Base-by-base conservation (phyloP, 2,329 filamentous ascomycete genomes). In the Fusarium sp. region DNA sequence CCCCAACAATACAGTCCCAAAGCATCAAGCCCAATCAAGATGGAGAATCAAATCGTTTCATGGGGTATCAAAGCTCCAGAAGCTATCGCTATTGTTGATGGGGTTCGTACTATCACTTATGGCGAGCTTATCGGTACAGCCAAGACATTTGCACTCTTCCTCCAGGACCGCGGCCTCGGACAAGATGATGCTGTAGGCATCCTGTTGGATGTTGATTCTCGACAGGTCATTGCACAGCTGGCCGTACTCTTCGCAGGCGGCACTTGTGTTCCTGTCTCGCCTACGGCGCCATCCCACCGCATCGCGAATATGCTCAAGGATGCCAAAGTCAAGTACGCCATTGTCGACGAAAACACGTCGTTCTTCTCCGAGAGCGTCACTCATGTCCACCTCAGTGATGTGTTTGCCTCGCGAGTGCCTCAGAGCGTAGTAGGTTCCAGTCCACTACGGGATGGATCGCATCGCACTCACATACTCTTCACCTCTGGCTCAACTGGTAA, bases 401-500 rank as follows among this genome's bases (percentile, higher is more conserved):
- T 10, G 11, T 3, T 15, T 2, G 24, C n/a, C 3, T 28, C 6
- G 1, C 19, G 28, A 9, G 1, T 1, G 7, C 0, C 9, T 11
- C 3, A 0, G 4, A 5, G 10, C 6, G n/a, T 5, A 5, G 10
- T 2, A 5, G 3, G 29, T 11, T 1, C 5, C 22, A 11, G 2
- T 36, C 10, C 24, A 5, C 12, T 10, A 3, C 15, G 7, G 15
- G 8, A 5, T 4, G 24, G 12, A 36, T 13, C 15, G 8, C 48
- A 13, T 7, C 31, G 12, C 3, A 29, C 48, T 2, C 48, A 51
- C 1, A 45, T 51, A 28, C 24, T 50, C 8, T 50, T 28, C 7
- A 50, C 47, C n/a, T 50, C 47, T 35, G 47, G 47, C 0, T 44
- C 47, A 12, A 50, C 47, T 35, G 47, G 47, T 2, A 50, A 35